Evolutionary conservation across 1,139 yeast species (phyloP).

Genomic region (Magnusiomyces suaveolens): DNA sequence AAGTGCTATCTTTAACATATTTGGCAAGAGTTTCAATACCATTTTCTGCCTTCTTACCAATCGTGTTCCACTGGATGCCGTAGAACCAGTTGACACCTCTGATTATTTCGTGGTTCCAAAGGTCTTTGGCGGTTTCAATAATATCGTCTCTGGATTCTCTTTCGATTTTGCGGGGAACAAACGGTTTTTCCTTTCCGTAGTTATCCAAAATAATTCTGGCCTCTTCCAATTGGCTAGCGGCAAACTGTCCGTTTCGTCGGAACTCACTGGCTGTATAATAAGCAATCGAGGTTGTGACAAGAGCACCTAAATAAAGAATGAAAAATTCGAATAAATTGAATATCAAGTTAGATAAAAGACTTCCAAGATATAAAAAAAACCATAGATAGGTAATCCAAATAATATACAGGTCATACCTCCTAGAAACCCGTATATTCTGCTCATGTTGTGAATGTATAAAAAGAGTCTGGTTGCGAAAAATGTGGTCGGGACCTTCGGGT

Average conservation of each 20-base stretch:
- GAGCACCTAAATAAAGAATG: conserved; percentile 41
- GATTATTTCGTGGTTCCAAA: conserved; percentile 74
- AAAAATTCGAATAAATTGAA: conserved; percentile 2
- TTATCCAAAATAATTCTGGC: conserved; percentile 42
- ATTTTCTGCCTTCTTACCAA: conserved; percentile 13
- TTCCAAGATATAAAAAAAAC: background rate
- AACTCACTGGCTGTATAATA: conserved; percentile 57
- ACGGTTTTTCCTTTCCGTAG: conserved; percentile 29
- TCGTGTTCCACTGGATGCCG: conserved; percentile 16
- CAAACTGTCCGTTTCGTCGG: conserved; percentile 39
- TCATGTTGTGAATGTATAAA: conserved; percentile 26
- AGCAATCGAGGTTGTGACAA: conserved; percentile 54
- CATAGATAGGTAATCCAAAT: background rate
- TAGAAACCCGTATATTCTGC: conserved; percentile 61
- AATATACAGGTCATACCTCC: conserved; percentile 35
- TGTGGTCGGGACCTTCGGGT: no score
- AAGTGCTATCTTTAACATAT: conserved; percentile 7
- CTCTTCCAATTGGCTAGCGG: conserved; percentile 41
- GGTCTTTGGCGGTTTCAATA: conserved; percentile 59
- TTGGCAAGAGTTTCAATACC: conserved; percentile 10
- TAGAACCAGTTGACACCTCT: conserved; percentile 56
- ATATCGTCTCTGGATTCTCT: conserved; percentile 40
- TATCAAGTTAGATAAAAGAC: no score
- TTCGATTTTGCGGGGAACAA: conserved; percentile 23
- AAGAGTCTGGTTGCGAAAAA: no score